Percentiles rank a stretch among this genome's conserved stretches.
Conservation (phyloP, 495 filamentous ascomycete genomes). For the Stereocaulon alpinum region DNA sequence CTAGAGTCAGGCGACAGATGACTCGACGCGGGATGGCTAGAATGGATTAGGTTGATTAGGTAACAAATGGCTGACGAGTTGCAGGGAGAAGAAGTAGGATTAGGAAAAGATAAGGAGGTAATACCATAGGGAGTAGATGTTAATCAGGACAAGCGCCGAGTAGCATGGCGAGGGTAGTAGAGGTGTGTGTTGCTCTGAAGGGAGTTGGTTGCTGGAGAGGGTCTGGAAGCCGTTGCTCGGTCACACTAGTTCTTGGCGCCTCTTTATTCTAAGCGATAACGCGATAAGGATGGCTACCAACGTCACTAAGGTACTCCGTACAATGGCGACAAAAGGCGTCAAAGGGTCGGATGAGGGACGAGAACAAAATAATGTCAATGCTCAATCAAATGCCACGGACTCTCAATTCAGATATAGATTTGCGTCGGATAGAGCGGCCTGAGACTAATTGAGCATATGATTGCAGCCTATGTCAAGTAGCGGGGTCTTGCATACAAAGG, state of each 20-base stretch:
- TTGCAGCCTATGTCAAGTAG: conserved; percentile 1
- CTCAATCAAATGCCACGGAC: neutral
- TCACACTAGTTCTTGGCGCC: neutral
- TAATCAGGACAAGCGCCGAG: neutral
- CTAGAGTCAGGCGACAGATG: conserved; percentile 15
- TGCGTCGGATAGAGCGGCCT: neutral
- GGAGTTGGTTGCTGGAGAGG: neutral
- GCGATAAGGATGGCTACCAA: neutral
- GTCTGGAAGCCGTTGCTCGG: neutral
- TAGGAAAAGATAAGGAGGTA: neutral
- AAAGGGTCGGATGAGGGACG: neutral
- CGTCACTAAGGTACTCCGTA: no score
- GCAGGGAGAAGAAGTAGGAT: neutral
- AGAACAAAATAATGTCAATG: neutral
- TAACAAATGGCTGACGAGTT: conserved; percentile 3
- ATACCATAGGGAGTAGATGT: neutral
- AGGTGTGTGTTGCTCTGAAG: neutral
- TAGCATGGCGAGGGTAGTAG: neutral
- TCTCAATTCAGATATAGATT: neutral
- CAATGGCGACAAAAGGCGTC: neutral
- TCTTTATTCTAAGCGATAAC: conserved; percentile 3
- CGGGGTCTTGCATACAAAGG: neutral
- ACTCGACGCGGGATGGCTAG: conserved; percentile 11
- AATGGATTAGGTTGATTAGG: conserved; percentile 13
- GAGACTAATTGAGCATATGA: neutral